phyloP scores from a whole-genome alignment of 371 early-diverging fungal species.

The Saksenaea oblongispora region DNA sequence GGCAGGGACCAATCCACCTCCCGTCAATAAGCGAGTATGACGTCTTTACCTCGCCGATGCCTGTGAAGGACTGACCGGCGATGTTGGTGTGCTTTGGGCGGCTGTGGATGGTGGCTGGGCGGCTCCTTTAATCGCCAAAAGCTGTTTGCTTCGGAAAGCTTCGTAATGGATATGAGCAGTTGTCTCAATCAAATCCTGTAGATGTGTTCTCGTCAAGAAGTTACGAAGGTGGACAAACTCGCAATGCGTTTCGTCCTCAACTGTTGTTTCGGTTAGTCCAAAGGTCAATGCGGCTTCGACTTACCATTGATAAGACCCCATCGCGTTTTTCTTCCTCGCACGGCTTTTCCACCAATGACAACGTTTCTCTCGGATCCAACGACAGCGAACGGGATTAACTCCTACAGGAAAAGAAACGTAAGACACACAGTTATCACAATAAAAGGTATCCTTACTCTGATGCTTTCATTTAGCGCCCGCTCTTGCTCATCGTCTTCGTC shows the following conservation, averaged over 20 bases:
- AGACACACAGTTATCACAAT: not conserved
- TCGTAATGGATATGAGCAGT: slow-evolving; percentile 85
- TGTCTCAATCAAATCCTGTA: slow-evolving; percentile 83
- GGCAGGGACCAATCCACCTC: not conserved
- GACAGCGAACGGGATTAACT: slow-evolving; percentile 82
- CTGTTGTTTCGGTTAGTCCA: slow-evolving; percentile 19
- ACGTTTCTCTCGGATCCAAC: slow-evolving; percentile 84
- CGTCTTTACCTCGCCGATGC: not conserved
- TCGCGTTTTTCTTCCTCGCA: slow-evolving; percentile 69
- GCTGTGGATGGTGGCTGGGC: slow-evolving; percentile 25
- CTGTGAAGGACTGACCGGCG: slow-evolving; percentile 8
- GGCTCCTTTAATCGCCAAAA: slow-evolving; percentile 77
- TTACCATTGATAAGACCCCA: slow-evolving; percentile 71
- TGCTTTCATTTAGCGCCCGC: slow-evolving; percentile 67
- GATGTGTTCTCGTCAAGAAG: slow-evolving; percentile 80
- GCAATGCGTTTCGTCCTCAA: slow-evolving; percentile 69
- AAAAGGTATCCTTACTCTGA: slow-evolving; percentile 43
- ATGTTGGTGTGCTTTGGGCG: slow-evolving; percentile 9
- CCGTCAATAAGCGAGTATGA: slow-evolving; percentile 9
- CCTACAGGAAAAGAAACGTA: slow-evolving; percentile 27
- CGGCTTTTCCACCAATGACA: slow-evolving; percentile 78
- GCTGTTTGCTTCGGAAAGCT: slow-evolving; percentile 84
- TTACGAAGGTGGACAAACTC: slow-evolving; percentile 82
- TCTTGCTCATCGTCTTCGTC: slow-evolving; percentile 85
- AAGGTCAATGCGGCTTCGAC: not conserved